Percentiles rank a stretch among this genome's conserved stretches.
Conservation (phyloP, 768 basidiomycete genomes). For the Collybiopsis confluens region DNA sequence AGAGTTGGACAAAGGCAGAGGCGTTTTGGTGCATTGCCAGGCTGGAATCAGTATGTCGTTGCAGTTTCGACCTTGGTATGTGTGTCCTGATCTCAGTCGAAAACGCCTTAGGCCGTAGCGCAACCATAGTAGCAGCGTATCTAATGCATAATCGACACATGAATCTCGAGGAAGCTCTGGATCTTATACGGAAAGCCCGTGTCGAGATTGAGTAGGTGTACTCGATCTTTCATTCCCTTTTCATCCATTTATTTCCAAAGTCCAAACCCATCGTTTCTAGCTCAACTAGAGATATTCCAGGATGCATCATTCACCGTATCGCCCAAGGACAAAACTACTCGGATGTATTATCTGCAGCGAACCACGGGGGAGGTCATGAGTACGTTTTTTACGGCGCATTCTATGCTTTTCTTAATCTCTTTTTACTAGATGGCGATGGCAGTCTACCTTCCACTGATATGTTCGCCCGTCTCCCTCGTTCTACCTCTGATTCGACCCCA, state of each 20-base stretch:
- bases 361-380: constrained; percentile 75
- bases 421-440: constrained; percentile 66
- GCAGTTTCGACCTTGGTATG: not conserved
- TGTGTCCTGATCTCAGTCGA: not conserved
- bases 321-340: constrained; percentile 59
- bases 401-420: constrained; percentile 2
- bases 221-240: not conserved
- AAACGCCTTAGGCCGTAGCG: constrained; percentile 60
- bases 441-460: constrained; percentile 59
- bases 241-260: constrained; percentile 32
- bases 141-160: constrained; percentile 66
- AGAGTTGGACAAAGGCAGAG: constrained; percentile 69
- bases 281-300: constrained; percentile 79
- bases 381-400: constrained; percentile 30
- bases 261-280: constrained; percentile 81
- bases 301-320: constrained; percentile 66
- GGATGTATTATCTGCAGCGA: constrained; percentile 82
- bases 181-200: constrained; percentile 60
- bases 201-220: constrained; percentile 60
- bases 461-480: constrained; percentile 71
- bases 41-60: constrained; percentile 78
- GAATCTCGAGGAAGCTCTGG: constrained; percentile 59
- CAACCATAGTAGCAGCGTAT: constrained; percentile 83
- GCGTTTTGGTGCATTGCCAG: constrained; percentile 87
- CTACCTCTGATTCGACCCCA: constrained; percentile 58